These are phyloP conservation scores for Sophora flavescens DNA, from an alignment of 306 rosid genomes.

Conservation along the genomic window DNA sequence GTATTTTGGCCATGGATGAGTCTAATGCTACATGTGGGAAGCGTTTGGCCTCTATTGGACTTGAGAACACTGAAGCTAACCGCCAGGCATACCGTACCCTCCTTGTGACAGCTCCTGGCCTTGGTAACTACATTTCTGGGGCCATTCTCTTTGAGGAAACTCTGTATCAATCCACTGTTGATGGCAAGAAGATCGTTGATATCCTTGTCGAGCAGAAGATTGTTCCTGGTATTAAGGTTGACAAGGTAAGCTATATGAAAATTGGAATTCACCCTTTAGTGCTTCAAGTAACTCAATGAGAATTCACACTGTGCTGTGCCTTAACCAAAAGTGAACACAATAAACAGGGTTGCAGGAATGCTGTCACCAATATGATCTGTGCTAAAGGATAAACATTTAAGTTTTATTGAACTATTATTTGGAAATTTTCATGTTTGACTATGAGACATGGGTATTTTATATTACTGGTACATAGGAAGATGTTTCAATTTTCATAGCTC, in stretches of 20 bases:
- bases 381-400: no score
- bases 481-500: no score
- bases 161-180: constrained; percentile 87
- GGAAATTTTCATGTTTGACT: background rate
- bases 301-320: constrained; percentile 15
- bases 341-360: background rate
- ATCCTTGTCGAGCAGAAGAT: constrained; percentile 71
- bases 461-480: no score
- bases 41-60: constrained; percentile 92
- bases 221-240: constrained; percentile 91
- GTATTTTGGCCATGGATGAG: constrained; percentile 96
- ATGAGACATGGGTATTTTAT: no score
- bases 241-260: constrained; percentile 61
- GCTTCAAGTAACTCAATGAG: background rate
- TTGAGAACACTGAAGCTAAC: constrained; percentile 92
- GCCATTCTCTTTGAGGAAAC: constrained; percentile 96
- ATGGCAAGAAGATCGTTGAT: constrained; percentile 86
- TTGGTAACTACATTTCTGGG: constrained; percentile 87
- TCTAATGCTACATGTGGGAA: constrained; percentile 93
- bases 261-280: background rate
- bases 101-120: constrained; percentile 72
- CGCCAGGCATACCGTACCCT: constrained; percentile 94
- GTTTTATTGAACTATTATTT: background rate
- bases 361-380: background rate
- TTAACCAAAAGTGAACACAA: background rate